Percentiles rank a stretch among this genome's conserved stretches.
phyloP scores from a whole-genome alignment of 108 stramenopile genomes.

The Cyclotella cryptica region DNA sequence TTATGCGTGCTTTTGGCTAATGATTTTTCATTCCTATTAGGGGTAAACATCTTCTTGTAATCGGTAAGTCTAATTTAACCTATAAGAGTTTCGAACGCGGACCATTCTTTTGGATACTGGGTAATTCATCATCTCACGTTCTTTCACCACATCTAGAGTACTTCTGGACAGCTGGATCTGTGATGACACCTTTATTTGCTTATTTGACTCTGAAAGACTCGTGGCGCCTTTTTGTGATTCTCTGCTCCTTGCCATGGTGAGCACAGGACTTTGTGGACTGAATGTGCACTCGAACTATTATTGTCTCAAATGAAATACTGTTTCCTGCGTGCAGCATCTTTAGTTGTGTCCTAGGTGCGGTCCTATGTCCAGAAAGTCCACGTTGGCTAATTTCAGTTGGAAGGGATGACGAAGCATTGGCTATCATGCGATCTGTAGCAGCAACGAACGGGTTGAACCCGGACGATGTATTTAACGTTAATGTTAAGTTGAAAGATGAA shows the following conservation, averaged over 20 bases:
- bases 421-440: conserved; percentile 60
- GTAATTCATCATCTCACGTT: too few relatives aligned
- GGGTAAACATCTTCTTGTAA: conserved; percentile 66
- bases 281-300: too few relatives aligned
- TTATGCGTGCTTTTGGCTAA: background rate
- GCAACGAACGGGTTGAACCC: conserved; percentile 58
- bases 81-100: too few relatives aligned
- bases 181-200: conserved; percentile 73
- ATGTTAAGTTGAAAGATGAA: conserved; percentile 39
- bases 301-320: too few relatives aligned
- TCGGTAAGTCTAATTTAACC: too few relatives aligned
- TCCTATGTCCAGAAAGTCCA: conserved; percentile 81
- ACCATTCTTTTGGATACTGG: too few relatives aligned
- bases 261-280: too few relatives aligned
- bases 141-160: too few relatives aligned
- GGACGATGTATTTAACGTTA: conserved; percentile 44
- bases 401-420: conserved; percentile 61
- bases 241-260: conserved; percentile 70
- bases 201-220: conserved; percentile 57
- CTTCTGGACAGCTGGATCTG: conserved; percentile 83
- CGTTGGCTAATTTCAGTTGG: conserved; percentile 73
- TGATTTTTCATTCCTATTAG: conserved; percentile 21
- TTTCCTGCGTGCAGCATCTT: too few relatives aligned
- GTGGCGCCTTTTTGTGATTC: conserved; percentile 74
- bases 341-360: conserved; percentile 64